Base-by-base conservation (phyloP, 495 filamentous ascomycete species). In the Antarctomyces pellizariae region DNA sequence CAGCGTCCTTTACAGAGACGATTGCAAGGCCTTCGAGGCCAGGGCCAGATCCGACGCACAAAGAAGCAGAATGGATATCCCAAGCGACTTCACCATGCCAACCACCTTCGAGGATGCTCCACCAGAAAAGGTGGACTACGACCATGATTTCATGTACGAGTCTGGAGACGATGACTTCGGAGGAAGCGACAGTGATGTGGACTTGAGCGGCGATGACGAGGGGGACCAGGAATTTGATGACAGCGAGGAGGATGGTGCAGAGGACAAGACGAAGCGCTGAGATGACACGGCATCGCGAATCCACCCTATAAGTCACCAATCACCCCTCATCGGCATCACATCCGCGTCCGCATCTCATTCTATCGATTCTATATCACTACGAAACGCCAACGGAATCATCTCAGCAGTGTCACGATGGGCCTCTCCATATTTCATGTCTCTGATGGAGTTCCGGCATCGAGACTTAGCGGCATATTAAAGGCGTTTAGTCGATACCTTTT, bases 141-240 rank as follows among this genome's bases (percentile, higher is more conserved):
- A 90, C 32, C 58, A 59, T 13, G 71, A 72, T 31, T 89, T 82
- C 44, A 91, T 83, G 76, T 64, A 59, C 18, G 82, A 83, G 36
- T 74, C 65, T 21, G 70, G 75, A 24, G 76, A 83, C 35, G 65
- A 75, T 28, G 65, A 75, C 26, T 84, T 89, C 48, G 66, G 64
- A 7, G 78, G 74, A 0, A 74, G 73, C 33, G 68, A 70, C 28
- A 79, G 62, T 24, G 53, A 57, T 19, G 37, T 55, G 17, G 60
- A 65, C 18, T 56, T 62, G 8, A n/a, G n/a, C n/a, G 71, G 61
- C 21, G 53, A 57, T 1, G 52, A 63, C 18, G 47, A 49, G 18
- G 45, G 40, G 26, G 25, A 43, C 8, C 15, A 22, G n/a, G 38
- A 22, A 32, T 25, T 29, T 17, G 16, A 25, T 11, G 22, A 10